Evolutionary conservation across 805 yeast species (phyloP).

Genomic region (Starmerella sirachaensis): DNA sequence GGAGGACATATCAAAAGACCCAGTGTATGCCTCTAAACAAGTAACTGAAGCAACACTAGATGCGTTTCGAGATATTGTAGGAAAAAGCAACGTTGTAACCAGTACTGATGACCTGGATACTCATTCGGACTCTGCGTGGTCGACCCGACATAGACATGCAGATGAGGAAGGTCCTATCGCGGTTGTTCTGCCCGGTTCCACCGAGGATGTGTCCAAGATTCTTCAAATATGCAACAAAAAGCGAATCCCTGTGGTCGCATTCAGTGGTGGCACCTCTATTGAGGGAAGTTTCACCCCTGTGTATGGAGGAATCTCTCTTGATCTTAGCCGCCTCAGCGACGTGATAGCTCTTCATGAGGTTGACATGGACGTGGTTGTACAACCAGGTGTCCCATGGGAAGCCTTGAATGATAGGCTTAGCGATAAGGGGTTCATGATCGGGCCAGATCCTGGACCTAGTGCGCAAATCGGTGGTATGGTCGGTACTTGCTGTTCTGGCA

Average conservation of each 20-base stretch:
- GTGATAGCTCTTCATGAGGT: constrained; percentile 49
- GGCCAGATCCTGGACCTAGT: constrained; percentile 88
- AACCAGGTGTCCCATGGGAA: constrained; percentile 43
- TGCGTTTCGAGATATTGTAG: no score
- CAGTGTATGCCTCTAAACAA: no score
- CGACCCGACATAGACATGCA: no score
- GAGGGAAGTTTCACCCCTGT: constrained; percentile 74
- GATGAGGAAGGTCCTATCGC: constrained; percentile 42
- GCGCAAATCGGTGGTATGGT: constrained; percentile 81
- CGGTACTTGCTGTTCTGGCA: constrained; percentile 30
- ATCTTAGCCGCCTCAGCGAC: constrained; percentile 49
- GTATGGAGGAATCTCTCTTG: constrained; percentile 55
- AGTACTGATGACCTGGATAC: no score
- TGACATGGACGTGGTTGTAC: constrained; percentile 67
- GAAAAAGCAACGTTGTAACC: no score
- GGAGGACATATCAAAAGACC: no score
- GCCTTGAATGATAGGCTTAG: constrained; percentile 41
- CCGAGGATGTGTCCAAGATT: constrained; percentile 54
- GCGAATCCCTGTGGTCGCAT: constrained; percentile 65
- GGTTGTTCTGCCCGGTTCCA: constrained; percentile 50
- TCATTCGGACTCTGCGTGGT: no score
- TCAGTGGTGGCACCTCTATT: constrained; percentile 66
- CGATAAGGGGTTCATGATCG: constrained; percentile 49
- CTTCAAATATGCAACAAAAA: constrained; percentile 50
- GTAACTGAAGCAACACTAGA: no score